A percentile compares a stretch with the other conserved stretches of the same genome.
phyloP scores from a whole-genome alignment of 1,284 basidiomycete genomes.

The Malassezia restricta region DNA sequence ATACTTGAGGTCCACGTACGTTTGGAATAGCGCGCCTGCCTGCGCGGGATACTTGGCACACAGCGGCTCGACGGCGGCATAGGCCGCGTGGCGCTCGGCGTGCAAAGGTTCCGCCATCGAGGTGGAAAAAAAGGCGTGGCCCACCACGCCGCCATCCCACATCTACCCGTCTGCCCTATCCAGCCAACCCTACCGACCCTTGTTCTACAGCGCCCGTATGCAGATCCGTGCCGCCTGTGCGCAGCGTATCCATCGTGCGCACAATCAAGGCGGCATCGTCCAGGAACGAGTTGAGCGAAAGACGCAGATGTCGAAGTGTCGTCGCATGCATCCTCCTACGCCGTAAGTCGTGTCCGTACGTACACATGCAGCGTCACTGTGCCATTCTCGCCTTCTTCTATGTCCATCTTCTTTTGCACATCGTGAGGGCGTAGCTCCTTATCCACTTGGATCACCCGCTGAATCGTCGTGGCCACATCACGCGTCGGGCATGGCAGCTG shows the following conservation, averaged over 20 bases:
- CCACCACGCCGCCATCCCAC: neutral
- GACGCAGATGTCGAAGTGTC: conserved; percentile 28
- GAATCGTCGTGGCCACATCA: conserved; percentile 17
- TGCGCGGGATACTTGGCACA: conserved; percentile 33
- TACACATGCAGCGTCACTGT: conserved; percentile 1
- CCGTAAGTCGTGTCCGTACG: neutral
- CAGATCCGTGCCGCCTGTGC: neutral
- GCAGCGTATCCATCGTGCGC: conserved; percentile 27
- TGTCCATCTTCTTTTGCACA: conserved; percentile 21
- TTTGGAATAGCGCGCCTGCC: conserved; percentile 37
- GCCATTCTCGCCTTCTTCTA: conserved; percentile 3
- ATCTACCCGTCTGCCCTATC: conserved; percentile 3
- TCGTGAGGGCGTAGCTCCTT: conserved; percentile 33
- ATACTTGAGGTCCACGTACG: conserved; percentile 41
- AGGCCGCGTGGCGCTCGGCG: conserved; percentile 18
- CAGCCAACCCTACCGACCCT: conserved; percentile 27
- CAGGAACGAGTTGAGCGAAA: conserved; percentile 31
- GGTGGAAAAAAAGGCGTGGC: neutral
- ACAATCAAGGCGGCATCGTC: conserved; percentile 27
- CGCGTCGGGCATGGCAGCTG: conserved; percentile 25
- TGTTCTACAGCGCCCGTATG: conserved; percentile 22
- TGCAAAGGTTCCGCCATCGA: neutral
- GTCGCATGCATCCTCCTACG: conserved; percentile 18
- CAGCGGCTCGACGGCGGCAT: conserved; percentile 17
- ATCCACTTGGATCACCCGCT: conserved; percentile 26